Evolutionary conservation across 352 stramenopile species (phyloP), one percentile per base, ranked within the genome.

Genomic region (Chrysophaeum taylorii): DNA sequence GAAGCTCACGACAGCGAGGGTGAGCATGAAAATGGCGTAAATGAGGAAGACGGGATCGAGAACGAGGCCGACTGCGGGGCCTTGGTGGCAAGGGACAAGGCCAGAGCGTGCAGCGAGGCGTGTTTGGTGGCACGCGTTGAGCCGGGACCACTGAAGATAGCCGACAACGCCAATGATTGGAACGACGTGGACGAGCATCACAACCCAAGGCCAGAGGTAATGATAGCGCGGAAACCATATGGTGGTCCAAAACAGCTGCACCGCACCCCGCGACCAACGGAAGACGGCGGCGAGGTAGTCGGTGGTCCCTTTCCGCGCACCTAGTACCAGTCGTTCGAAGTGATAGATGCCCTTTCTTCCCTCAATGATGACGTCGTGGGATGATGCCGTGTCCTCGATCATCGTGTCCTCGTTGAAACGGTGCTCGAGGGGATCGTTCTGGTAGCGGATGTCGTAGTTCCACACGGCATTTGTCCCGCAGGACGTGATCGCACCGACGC

Each of bases 281-380:
- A 64, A 64, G 29, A 64, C 53, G 53, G 53, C 53, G 15, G 53
- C 53, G 29, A 64, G 29, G 53, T 64, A 64, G 53, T 64, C 53
- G 7, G 53, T 23, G 27, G 53, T 64, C 7, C 53, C 53, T n/a
- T 64, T 64, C 12, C 53, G 27, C 53, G 53, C 53, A 33, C 53
- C 53, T 12, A 64, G 33, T 5, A 64, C 53, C 9, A 64, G 33
- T 5, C 53, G 27, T 33, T 64, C 33, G 27, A 64, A 64, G 29
- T 42, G 53, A 33, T 64, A 64, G 15, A 64, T 33, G 53, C 53
- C 53, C 53, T 64, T 64, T 7, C 53, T 25, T 25, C 53, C 53
- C 7, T 14, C 53, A 33, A 64, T 41, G 53, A 64, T 64, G 15
- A 41, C 53, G 29, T 64, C 53, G 53, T 64, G 53, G 7, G 53